phyloP scores from a whole-genome alignment of 2,329 filamentous ascomycete species.

The Myriosclerotinia scirpicola region DNA sequence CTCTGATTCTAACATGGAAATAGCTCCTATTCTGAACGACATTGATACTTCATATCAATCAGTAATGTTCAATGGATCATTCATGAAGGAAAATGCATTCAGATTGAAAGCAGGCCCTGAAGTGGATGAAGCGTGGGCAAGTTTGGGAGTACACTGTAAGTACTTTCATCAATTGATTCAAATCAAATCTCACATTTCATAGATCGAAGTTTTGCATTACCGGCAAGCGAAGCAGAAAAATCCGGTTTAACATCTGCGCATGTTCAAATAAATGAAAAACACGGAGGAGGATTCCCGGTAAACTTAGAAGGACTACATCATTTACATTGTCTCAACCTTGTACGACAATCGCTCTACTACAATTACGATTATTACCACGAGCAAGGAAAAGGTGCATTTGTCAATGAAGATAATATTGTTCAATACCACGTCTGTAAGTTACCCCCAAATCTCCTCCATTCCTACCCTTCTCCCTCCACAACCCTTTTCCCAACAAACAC shows the following conservation, averaged over 20 bases:
- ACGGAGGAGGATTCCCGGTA: slow-evolving; percentile 53
- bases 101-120: slow-evolving; percentile 48
- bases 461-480: not conserved
- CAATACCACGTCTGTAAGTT: slow-evolving; percentile 52
- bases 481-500: not conserved
- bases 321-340: slow-evolving; percentile 54
- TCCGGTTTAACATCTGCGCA: slow-evolving; percentile 50
- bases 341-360: slow-evolving; percentile 53
- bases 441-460: not conserved
- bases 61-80: slow-evolving; percentile 52
- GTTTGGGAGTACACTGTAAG: slow-evolving; percentile 51
- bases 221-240: slow-evolving; percentile 43
- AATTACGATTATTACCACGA: slow-evolving; percentile 54
- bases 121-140: slow-evolving; percentile 54
- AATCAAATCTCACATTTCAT: not conserved
- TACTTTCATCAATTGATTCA: not conserved
- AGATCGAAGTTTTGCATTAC: slow-evolving; percentile 44
- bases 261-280: slow-evolving; percentile 51
- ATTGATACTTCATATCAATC: slow-evolving; percentile 46
- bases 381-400: slow-evolving; percentile 49
- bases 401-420: slow-evolving; percentile 50
- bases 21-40: slow-evolving; percentile 43
- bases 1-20: slow-evolving; percentile 18
- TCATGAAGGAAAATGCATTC: slow-evolving; percentile 53
- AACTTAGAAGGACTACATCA: slow-evolving; percentile 51